Conservation (phyloP, 139 green algal genomes). For the Desmodesmus armatus region DNA sequence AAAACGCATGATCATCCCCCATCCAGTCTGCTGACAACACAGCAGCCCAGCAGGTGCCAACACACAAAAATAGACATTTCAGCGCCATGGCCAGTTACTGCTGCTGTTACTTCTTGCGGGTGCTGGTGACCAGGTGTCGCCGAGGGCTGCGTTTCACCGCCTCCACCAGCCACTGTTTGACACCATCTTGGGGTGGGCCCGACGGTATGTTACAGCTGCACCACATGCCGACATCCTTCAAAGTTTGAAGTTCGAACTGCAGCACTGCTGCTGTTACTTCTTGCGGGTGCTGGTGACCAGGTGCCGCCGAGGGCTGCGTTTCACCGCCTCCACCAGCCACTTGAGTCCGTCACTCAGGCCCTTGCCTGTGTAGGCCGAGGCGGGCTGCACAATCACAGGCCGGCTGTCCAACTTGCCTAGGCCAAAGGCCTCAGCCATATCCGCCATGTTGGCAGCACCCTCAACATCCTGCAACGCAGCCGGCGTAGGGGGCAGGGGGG, state of each 20-base stretch:
- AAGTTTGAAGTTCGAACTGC: no score
- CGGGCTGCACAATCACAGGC: constrained; percentile 70
- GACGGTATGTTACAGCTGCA: neutral
- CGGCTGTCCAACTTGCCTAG: constrained; percentile 54
- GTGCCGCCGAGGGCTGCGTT: constrained; percentile 60
- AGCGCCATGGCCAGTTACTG: neutral
- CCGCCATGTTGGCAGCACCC: constrained; percentile 49
- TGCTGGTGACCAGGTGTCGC: neutral
- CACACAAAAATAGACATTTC: neutral
- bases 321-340: constrained; percentile 89
- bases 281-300: neutral
- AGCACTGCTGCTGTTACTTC: neutral
- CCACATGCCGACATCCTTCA: neutral
- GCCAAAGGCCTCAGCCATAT: constrained; percentile 70
- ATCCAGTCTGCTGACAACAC: no score
- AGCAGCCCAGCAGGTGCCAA: no score
- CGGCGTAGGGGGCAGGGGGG: no score
- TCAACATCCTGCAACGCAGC: constrained; percentile 79
- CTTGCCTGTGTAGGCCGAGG: constrained; percentile 78
- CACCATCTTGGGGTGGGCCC: neutral
- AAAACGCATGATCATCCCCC: no score
- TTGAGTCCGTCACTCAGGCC: constrained; percentile 81
- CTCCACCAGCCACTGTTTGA: constrained; percentile 86
- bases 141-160: constrained; percentile 69
- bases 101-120: constrained; percentile 11